Evolutionary conservation across 78 protist species (phyloP), one percentile per base, ranked within the genome.

Genomic region (Cavenderia fasciculata): DNA sequence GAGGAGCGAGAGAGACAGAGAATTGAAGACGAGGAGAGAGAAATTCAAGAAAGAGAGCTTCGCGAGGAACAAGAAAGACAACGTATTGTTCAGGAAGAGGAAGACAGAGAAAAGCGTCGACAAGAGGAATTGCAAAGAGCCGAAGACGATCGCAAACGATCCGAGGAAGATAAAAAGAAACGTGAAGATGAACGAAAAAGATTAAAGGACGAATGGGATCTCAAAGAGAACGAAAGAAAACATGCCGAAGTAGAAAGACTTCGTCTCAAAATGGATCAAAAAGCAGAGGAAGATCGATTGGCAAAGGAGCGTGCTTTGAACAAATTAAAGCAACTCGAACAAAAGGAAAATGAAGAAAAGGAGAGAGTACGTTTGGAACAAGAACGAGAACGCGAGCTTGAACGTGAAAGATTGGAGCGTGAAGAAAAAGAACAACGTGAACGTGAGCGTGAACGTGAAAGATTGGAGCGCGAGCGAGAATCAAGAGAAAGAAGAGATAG

Each of bases 11-110:
- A 63, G 68, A 3, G 63, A 18, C 72, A 59, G 31, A 41, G 68
- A 12, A 18, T 27, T 16, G 23, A 29, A 33, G 86, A 75, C 12
- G 86, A 75, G 47, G 86, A 75, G 34, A 40, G 33, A 59, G 41
- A 59, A 59, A 51, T n/a, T 12, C 40, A 75, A 34, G 70, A 75
- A 29, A 41, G 73, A 59, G 70, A 33, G 36, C n/a, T n/a, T n/a
- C 23, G 70, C 14, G 59, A 44, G 57, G 74, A 61, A 29, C 25
- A 59, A n/a, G 86, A 75, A 46, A 59, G 86, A 61, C 11, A 19
- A 12, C 63, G 72, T 27, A 10, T 12, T 19, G 52, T 31, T 16
- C 61, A 75, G 18, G 72, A 59, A 12, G 70, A 59, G 72, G 19
- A 34, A 41, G 59, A 75, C 25, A 31, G 66, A 54, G 44, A 31